Evolutionary conservation across 208 protist species (phyloP).

Genomic region (Leishmania lainsoni): DNA sequence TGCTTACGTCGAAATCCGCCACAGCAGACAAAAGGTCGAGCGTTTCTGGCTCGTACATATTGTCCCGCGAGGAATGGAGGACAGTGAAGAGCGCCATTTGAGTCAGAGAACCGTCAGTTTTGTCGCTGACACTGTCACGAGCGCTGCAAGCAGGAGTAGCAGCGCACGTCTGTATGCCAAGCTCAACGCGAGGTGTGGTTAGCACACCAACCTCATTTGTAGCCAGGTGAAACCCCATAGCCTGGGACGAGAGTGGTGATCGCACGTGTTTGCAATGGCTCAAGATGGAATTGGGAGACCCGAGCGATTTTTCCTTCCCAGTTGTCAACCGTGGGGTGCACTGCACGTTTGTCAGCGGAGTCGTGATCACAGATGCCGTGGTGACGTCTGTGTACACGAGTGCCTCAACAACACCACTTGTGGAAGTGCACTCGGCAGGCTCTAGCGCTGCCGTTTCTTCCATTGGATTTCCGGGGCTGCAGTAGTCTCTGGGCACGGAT

Average conservation of each 20-base stretch:
- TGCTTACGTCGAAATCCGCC: not conserved
- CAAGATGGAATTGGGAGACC: not conserved
- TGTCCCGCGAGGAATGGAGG: not conserved
- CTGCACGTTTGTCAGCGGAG: constrained; percentile 5
- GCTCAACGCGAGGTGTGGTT: constrained; percentile 5
- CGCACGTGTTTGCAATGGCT: not conserved
- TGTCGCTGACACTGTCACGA: not conserved
- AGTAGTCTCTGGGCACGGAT: not conserved
- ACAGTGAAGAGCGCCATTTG: constrained; percentile 26
- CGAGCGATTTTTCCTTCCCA: not conserved
- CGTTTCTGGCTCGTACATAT: not conserved
- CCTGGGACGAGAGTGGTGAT: constrained; percentile 10
- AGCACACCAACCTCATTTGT: not conserved
- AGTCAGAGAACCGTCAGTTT: constrained; percentile 11
- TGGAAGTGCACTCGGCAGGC: not conserved
- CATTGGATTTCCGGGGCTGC: not conserved
- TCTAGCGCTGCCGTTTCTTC: not conserved
- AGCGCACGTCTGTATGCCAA: constrained; percentile 1
- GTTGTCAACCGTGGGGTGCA: not conserved
- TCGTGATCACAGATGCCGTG: not conserved
- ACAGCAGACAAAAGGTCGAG: not conserved
- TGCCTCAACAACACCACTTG: not conserved
- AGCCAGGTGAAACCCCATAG: not conserved
- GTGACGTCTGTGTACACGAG: not conserved
- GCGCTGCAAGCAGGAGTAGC: not conserved